A percentile compares a stretch with the other conserved stretches of the same genome.
phyloP scores from a whole-genome alignment of 768 basidiomycete genomes.

The Strobilomyces dryophilus region DNA sequence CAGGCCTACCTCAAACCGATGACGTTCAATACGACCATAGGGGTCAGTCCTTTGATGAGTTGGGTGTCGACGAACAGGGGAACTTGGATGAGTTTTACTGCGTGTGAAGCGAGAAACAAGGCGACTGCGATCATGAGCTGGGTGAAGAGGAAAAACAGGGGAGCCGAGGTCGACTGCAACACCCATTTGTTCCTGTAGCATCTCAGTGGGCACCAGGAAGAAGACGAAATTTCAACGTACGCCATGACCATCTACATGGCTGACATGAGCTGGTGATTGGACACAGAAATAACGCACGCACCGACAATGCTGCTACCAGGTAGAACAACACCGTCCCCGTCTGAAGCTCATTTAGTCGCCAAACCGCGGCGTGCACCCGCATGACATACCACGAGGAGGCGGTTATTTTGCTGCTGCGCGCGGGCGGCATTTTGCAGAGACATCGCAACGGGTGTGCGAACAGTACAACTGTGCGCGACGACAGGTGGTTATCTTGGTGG shows the following conservation, averaged over 20 bases:
- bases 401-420: conserved; percentile 29
- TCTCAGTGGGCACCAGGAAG: conserved; percentile 10
- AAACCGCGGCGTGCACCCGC: not conserved
- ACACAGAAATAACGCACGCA: conserved; percentile 38
- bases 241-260: conserved; percentile 81
- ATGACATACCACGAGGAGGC: conserved; percentile 30
- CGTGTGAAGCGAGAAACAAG: conserved; percentile 64
- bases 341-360: conserved; percentile 34
- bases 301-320: conserved; percentile 82
- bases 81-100: conserved; percentile 61
- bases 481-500: not conserved
- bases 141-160: conserved; percentile 82
- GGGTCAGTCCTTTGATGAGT: conserved; percentile 66
- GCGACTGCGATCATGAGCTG: conserved; percentile 79
- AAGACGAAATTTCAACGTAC: conserved; percentile 39
- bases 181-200: conserved; percentile 84
- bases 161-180: conserved; percentile 64
- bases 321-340: conserved; percentile 79
- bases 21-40: conserved; percentile 75
- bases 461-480: not conserved
- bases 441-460: conserved; percentile 11
- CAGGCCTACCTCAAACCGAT: conserved; percentile 73
- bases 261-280: conserved; percentile 1
- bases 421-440: conserved; percentile 25
- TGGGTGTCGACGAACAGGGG: conserved; percentile 60